These are phyloP conservation scores for Salinomyces thailandicus DNA, from an alignment of 2,329 filamentous ascomycete genomes.

Conservation along the genomic window DNA sequence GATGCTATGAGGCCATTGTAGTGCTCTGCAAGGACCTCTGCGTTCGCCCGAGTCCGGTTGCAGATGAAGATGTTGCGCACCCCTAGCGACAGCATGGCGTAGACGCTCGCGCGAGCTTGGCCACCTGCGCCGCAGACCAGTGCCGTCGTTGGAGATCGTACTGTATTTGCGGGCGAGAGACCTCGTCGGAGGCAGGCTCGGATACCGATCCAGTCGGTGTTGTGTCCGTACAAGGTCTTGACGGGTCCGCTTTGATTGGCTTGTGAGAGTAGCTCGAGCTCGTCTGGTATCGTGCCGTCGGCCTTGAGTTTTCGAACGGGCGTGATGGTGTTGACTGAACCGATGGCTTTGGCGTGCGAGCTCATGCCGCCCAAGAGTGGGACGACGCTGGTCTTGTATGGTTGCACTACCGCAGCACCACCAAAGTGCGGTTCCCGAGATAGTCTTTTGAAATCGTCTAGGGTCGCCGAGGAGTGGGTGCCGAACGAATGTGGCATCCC, in stretches of 20 bases:
- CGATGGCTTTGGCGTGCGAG: conserved; percentile 62
- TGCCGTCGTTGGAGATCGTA: conserved; percentile 42
- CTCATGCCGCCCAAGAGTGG: conserved; percentile 56
- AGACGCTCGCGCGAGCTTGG: conserved; percentile 69
- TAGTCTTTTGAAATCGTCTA: conserved; percentile 54
- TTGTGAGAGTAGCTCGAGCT: conserved; percentile 42
- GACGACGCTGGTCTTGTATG: conserved; percentile 64
- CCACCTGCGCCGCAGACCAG: conserved; percentile 53
- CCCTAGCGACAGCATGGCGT: conserved; percentile 67
- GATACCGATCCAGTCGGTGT: conserved; percentile 75
- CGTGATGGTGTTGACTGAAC: conserved; percentile 65
- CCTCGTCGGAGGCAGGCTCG: conserved; percentile 61
- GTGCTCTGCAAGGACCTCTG: conserved; percentile 56
- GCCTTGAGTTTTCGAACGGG: conserved; percentile 53
- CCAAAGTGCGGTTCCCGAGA: conserved; percentile 59
- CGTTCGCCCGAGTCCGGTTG: conserved; percentile 59
- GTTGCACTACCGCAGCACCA: conserved; percentile 60
- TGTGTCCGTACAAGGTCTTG: conserved; percentile 63
- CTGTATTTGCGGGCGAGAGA: conserved; percentile 57
- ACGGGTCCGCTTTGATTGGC: conserved; percentile 57
- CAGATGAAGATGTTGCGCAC: conserved; percentile 65
- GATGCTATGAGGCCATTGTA: conserved; percentile 48
- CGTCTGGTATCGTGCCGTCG: conserved; percentile 48
- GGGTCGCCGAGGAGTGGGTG: conserved; percentile 51
- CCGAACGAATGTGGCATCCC: conserved; percentile 60